Evolutionary conservation across 768 basidiomycete species (phyloP).

Genomic region (Gelatoporia subvermispora): DNA sequence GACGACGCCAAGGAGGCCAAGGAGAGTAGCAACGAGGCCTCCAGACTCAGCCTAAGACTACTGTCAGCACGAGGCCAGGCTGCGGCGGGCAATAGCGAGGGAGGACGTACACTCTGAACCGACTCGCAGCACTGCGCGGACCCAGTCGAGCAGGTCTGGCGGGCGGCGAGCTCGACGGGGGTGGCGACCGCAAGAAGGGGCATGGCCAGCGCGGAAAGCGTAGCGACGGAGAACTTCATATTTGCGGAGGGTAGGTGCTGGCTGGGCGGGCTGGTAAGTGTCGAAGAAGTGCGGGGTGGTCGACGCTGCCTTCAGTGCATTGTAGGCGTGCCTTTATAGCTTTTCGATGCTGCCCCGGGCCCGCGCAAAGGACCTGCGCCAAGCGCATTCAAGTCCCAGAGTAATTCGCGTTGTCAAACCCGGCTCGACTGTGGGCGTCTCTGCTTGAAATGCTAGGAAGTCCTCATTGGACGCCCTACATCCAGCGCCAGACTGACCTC

Average conservation of each 20-base stretch:
- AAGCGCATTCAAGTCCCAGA: no score
- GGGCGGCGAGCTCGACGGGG: conserved; percentile 3
- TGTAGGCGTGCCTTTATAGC: not conserved
- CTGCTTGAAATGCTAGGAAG: no score
- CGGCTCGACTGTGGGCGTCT: no score
- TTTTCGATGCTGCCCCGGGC: no score
- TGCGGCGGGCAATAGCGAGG: not conserved
- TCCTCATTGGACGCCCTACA: no score
- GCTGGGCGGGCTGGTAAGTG: not conserved
- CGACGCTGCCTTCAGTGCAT: not conserved
- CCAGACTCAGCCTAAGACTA: no score
- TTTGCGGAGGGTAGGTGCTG: no score
- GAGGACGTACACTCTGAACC: conserved; percentile 3
- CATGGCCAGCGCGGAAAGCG: conserved; percentile 11
- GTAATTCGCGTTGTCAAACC: no score
- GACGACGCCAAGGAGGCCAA: conserved; percentile 19
- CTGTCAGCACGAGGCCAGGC: no score
- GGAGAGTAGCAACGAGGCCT: no score
- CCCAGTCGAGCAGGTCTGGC: conserved; percentile 8
- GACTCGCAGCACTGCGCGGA: conserved; percentile 13
- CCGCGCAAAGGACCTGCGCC: no score
- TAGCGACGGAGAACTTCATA: conserved; percentile 11
- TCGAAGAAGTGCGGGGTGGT: not conserved
- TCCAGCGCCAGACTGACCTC: no score
- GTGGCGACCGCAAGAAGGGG: conserved; percentile 9